A percentile compares a stretch with the other conserved stretches of the same genome.
Conservation (phyloP, 2,329 filamentous ascomycete genomes). For the Hypoxylon sp. region DNA sequence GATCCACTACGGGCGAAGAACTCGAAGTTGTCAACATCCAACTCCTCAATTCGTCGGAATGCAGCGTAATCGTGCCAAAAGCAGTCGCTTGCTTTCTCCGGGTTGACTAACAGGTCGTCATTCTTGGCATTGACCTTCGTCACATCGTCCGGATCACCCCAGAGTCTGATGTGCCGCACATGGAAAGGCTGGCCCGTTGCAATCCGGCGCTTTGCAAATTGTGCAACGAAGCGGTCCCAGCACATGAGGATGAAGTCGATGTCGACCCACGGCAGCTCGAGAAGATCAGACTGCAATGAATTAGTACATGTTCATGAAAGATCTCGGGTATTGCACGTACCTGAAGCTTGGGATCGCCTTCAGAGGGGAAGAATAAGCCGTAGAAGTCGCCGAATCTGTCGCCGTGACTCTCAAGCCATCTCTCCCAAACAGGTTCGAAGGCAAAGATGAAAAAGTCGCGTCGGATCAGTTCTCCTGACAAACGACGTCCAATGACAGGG, state of each 20-base stretch:
- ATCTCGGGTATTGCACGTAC: constrained; percentile 52
- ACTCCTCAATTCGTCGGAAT: constrained; percentile 41
- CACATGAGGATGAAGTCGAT: constrained; percentile 64
- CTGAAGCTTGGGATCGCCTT: constrained; percentile 62
- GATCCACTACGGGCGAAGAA: background rate
- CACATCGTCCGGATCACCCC: constrained; percentile 46
- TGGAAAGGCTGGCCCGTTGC: constrained; percentile 40
- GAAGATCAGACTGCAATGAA: constrained; percentile 58
- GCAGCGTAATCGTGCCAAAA: constrained; percentile 50
- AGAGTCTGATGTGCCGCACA: constrained; percentile 51
- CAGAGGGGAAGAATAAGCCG: constrained; percentile 24
- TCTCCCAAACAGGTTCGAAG: constrained; percentile 60
- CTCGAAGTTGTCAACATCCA: background rate
- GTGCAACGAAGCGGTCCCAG: constrained; percentile 64
- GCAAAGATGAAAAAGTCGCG: constrained; percentile 56
- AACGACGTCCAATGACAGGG: constrained; percentile 61
- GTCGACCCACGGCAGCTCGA: constrained; percentile 62
- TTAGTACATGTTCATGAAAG: constrained; percentile 22
- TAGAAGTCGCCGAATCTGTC: constrained; percentile 16
- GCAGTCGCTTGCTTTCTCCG: constrained; percentile 39
- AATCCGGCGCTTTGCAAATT: constrained; percentile 54
- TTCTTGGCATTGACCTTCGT: constrained; percentile 44
- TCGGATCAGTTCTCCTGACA: constrained; percentile 59
- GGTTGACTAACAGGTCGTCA: constrained; percentile 7
- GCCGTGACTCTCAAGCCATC: constrained; percentile 56